Evolutionary conservation across 2,329 filamentous ascomycete genomes (phyloP), one percentile per base, ranked within the genome.

Genomic region (Cercospora zeae-maydis): DNA sequence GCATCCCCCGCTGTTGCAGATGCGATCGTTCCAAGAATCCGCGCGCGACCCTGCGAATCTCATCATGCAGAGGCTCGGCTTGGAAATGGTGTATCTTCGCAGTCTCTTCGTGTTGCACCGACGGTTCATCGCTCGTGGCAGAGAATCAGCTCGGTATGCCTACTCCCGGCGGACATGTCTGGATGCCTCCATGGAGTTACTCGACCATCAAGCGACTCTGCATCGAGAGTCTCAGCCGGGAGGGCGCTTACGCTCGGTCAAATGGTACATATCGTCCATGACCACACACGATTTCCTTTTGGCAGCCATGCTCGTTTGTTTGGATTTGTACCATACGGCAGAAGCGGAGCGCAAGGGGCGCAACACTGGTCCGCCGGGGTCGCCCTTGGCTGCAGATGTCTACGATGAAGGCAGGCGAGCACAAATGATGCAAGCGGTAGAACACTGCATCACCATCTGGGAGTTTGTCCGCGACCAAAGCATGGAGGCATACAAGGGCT

Each of bases 401-500:
- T 79, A 77, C 66, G 81, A 65, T 67, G 80, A 78, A 56, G 78
- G 77, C 61, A 78, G 75, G 11, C 84, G 89, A 9, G 81, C 86
- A 31, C 89, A 90, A 68, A 96, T 97, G 90, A 82, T 95, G 31
- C 78, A 81, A 21, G 85, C 87, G 1, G 83, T 98, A 2, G 88
- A 93, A 72, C 83, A 83, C 16, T 90, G 90, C 8, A 84, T 86
- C 51, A 81, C 84, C 16, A 95, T 98, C 61, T 98, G 93, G 92
- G 87, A 89, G 54, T 86, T 86, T 9, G 81, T 92, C 10, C 85
- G 87, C 2, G 88, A 95, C 59, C 82, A 87, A 24, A 95, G 90
- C 0, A 89, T 97, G 78, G 93, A 98, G 69, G 92, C 93, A 0
- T 93, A 88, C 79, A 98, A 98, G 78, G 93, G 92, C 1, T 86